phyloP scores from a whole-genome alignment of 805 yeast species.

The Spathaspora hagerdaliae region DNA sequence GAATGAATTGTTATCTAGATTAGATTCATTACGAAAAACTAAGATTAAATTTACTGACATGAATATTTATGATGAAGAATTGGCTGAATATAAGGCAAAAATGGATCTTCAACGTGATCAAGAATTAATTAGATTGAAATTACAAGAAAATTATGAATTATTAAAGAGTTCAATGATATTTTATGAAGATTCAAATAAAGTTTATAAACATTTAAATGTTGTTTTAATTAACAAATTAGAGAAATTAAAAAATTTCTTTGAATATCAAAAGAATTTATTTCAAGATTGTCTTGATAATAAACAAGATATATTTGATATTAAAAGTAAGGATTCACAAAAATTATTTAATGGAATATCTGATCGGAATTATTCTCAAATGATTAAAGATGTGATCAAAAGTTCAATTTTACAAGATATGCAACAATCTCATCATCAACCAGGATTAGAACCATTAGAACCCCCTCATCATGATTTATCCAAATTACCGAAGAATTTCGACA shows the following conservation, averaged over 20 bases:
- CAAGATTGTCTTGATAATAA: constrained; percentile 14
- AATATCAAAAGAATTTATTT: constrained; percentile 29
- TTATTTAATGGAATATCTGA: constrained; percentile 23
- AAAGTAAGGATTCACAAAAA: constrained; percentile 22
- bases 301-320: constrained; percentile 13
- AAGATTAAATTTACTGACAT: constrained; percentile 19
- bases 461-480: constrained; percentile 1
- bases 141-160: constrained; percentile 28
- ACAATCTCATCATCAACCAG: background rate
- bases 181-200: constrained; percentile 34
- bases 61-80: constrained; percentile 24
- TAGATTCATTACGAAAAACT: constrained; percentile 22
- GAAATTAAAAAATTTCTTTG: constrained; percentile 36
- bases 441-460: background rate
- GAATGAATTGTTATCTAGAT: constrained; percentile 19
- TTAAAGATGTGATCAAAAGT: constrained; percentile 23
- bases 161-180: constrained; percentile 27
- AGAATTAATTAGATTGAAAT: constrained; percentile 28
- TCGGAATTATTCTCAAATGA: constrained; percentile 24
- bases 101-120: constrained; percentile 25
- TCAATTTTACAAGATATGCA: constrained; percentile 8
- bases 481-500: background rate
- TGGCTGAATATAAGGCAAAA: constrained; percentile 14
- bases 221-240: constrained; percentile 30
- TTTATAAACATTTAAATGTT: constrained; percentile 27